A percentile compares a stretch with the other conserved stretches of the same genome.
phyloP scores from a whole-genome alignment of 257 asterid species.

The Ballota nigra region DNA sequence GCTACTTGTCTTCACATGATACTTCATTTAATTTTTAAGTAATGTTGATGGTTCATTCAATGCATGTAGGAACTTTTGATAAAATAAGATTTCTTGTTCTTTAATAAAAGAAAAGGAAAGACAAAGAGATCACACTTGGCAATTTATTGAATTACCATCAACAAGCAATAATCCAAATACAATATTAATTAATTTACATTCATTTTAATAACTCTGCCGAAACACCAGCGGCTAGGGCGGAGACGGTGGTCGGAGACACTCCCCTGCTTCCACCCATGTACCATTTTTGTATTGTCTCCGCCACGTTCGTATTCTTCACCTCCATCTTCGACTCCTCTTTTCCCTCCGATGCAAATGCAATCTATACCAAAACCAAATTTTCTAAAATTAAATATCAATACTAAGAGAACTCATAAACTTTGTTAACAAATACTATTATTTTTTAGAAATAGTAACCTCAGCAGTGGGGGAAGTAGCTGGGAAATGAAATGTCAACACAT shows the following conservation, averaged over 20 bases:
- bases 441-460: slow-evolving; percentile 32
- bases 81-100: too few relatives aligned
- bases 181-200: neutral
- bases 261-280: slow-evolving; percentile 72
- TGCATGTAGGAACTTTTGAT: too few relatives aligned
- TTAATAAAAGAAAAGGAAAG: too few relatives aligned
- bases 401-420: too few relatives aligned
- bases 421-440: too few relatives aligned
- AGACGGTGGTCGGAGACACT: slow-evolving; percentile 63
- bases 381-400: too few relatives aligned
- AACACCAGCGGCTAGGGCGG: slow-evolving; percentile 54
- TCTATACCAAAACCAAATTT: slow-evolving; percentile 33
- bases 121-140: too few relatives aligned
- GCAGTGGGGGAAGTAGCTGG: slow-evolving; percentile 44
- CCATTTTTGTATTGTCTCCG: slow-evolving; percentile 72
- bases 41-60: too few relatives aligned
- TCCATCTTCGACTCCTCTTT: slow-evolving; percentile 57
- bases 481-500: slow-evolving; percentile 57
- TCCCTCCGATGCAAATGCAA: slow-evolving; percentile 52
- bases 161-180: neutral
- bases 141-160: slow-evolving; percentile 2
- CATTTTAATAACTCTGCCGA: slow-evolving; percentile 42
- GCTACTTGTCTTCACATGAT: too few relatives aligned
- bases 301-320: slow-evolving; percentile 80
- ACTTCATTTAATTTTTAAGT: too few relatives aligned